These are phyloP conservation scores for Ceraceosorus guamensis DNA, from an alignment of 1,284 basidiomycete genomes.

Conservation along the genomic window DNA sequence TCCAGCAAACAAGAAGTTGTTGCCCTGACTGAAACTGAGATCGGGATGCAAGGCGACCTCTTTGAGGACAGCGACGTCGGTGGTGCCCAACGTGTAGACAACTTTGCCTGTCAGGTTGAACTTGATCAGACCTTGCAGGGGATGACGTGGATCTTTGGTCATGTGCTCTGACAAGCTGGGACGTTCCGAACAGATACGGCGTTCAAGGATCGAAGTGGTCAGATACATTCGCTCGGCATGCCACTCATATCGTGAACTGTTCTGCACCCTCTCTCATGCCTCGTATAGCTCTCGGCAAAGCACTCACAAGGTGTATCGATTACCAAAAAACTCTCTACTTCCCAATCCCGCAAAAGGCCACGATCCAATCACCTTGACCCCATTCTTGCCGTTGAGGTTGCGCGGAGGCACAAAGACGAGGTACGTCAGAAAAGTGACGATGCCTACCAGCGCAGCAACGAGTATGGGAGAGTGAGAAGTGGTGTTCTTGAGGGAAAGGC, in stretches of 20 bases:
- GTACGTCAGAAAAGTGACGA: constrained; percentile 3
- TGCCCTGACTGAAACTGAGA: constrained; percentile 13
- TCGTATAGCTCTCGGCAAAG: not conserved
- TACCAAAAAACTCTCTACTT: constrained; percentile 12
- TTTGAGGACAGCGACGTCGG: constrained; percentile 6
- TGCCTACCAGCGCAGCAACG: not conserved
- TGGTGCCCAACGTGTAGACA: constrained; percentile 13
- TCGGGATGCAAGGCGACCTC: constrained; percentile 8
- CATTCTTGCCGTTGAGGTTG: constrained; percentile 3
- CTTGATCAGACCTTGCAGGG: constrained; percentile 14
- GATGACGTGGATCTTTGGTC: constrained; percentile 12
- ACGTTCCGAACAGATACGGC: not conserved
- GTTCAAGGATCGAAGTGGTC: not conserved
- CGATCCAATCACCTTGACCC: constrained; percentile 2
- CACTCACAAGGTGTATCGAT: constrained; percentile 13
- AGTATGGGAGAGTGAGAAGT: not conserved
- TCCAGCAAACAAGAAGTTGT: constrained; percentile 15
- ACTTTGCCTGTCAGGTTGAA: constrained; percentile 15
- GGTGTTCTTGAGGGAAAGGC: too few relatives aligned
- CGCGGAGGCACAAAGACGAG: constrained; percentile 12
- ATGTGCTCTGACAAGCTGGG: constrained; percentile 4
- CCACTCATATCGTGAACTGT: not conserved
- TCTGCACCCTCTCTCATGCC: not conserved
- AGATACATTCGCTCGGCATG: not conserved
- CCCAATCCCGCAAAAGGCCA: constrained; percentile 11